These are phyloP conservation scores for Leucoagaricus sp. DNA, from an alignment of 1,284 basidiomycete species.

Conservation along the genomic window DNA sequence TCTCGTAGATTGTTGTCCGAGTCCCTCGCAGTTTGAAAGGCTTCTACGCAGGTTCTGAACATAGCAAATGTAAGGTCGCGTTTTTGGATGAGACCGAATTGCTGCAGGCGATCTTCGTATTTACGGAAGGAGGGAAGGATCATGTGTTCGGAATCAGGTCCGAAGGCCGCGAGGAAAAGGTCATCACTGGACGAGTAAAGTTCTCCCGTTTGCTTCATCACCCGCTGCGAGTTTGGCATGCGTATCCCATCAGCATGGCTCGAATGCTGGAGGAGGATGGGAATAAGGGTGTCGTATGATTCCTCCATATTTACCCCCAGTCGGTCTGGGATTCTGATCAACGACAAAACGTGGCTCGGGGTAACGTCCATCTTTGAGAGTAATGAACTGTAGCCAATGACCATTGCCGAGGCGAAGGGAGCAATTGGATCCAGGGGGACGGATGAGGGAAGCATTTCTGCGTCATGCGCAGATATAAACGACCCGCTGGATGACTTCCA, in stretches of 20 bases:
- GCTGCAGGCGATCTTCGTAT: constrained; percentile 26
- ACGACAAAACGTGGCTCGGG: not conserved
- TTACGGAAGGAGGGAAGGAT: constrained; percentile 28
- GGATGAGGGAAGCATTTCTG: not conserved
- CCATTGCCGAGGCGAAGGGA: not conserved
- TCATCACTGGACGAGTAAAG: constrained; percentile 33
- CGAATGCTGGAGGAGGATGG: not conserved
- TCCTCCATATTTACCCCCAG: not conserved
- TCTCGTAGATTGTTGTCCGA: constrained; percentile 13
- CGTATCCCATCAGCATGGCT: not conserved
- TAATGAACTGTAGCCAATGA: not conserved
- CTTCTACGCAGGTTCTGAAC: constrained; percentile 34
- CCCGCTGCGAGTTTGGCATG: constrained; percentile 22
- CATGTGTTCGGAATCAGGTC: constrained; percentile 28
- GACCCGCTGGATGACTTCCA: not conserved
- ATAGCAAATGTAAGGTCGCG: constrained; percentile 28
- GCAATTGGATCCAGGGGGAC: not conserved
- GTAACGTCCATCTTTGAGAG: constrained; percentile 1
- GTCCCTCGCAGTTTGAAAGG: constrained; percentile 23
- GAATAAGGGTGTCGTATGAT: not conserved
- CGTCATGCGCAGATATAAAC: not conserved
- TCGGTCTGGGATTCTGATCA: not conserved
- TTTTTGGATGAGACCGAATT: constrained; percentile 30
- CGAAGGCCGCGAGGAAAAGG: constrained; percentile 37
- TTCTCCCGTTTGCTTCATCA: constrained; percentile 23